Evolutionary conservation across 768 basidiomycete species (phyloP), one percentile per base, ranked within the genome.

Genomic region (Agrocybe praecox): DNA sequence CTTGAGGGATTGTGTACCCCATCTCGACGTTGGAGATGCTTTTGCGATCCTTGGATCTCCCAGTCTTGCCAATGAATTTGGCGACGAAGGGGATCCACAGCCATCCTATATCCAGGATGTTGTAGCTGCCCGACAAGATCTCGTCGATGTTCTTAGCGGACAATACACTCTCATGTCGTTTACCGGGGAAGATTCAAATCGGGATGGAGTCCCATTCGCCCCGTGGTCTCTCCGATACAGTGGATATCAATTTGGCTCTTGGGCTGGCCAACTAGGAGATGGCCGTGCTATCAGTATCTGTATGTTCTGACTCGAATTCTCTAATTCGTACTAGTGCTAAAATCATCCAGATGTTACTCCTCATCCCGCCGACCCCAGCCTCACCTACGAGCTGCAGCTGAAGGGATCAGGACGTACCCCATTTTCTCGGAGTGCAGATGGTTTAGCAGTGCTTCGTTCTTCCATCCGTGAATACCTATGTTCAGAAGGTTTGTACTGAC

Each of bases 391-490:
- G 66, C 78, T 99, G 9, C 97, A 98, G 70, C 83, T 99, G 62
- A 99, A 98, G 69, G 97, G 97, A 1, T 85, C 89, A 0, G 97
- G 97, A 0, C 80, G 97, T 11, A 98, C 96, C 1, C 96, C 97
- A 0, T 98, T 96, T 74, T 92, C 93, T 0, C 83, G 97, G 22
- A 82, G 80, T 50, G 96, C 97, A 2, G 97, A 98, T 69, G 97
- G 97, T 0, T 80, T 99, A 17, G 97, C 97, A 0, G 96, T 98
- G 2, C 73, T 95, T n/a, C 87, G 97, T 23, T 95, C 93, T 42
- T 96, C 94, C 5, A 87, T 98, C 24, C 87, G 96, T 46, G 97
- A 98, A 74, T 98, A 88, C 64, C 84, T 98, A 9, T 90, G 93
- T 43, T 90, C 93, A 2, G 96, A 98, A 87, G 92, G 91, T 87